Conservation (phyloP, 176 grass and related monocot genomes). For the Carex cristatella region DNA sequence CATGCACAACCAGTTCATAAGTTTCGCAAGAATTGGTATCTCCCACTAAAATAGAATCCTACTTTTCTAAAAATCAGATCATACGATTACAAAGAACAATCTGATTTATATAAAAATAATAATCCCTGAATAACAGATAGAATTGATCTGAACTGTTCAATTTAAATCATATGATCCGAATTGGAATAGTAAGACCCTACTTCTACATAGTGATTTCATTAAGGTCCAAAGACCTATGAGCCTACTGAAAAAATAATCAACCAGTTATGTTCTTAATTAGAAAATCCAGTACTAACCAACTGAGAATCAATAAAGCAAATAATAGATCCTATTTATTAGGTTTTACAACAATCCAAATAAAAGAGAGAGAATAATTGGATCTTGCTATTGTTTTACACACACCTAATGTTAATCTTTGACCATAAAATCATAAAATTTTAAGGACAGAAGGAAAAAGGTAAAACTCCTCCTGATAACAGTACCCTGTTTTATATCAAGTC, state of each 20-base stretch:
- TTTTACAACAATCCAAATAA: not conserved
- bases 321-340: not conserved
- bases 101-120: too few relatives aligned
- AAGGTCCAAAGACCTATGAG: not conserved
- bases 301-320: not conserved
- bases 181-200: too few relatives aligned
- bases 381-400: slow-evolving; percentile 6
- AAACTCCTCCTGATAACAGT: not conserved
- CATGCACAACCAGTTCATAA: not conserved
- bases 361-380: not conserved
- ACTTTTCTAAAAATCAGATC: too few relatives aligned
- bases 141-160: too few relatives aligned
- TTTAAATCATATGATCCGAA: too few relatives aligned
- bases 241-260: not conserved
- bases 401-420: not conserved
- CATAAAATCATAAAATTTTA: not conserved
- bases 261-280: too few relatives aligned
- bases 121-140: too few relatives aligned
- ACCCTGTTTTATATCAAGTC: not conserved
- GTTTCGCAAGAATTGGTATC: too few relatives aligned
- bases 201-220: not conserved
- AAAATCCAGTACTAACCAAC: not conserved
- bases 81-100: too few relatives aligned
- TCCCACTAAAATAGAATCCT: too few relatives aligned
- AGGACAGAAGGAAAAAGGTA: not conserved